Evolutionary conservation across 345 rosid genomes (phyloP), one percentile per base, ranked within the genome.

Genomic region (Zanthoxylum bungeanum): DNA sequence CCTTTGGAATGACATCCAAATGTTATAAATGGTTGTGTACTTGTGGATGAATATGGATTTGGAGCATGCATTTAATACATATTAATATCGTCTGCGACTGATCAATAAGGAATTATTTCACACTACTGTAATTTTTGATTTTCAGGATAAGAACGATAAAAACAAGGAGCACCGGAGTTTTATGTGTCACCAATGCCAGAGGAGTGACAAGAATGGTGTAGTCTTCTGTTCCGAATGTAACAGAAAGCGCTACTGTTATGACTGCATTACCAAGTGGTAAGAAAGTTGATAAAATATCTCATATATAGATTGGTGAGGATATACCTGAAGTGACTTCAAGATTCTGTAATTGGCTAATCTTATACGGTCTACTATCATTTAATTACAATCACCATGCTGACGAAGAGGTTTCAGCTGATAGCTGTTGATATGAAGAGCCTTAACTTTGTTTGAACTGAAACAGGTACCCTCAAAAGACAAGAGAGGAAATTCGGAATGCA

Each of bases 251-350:
- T 85, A 85, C 74, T 85, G 89, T 80, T 73, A 75, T n/a, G 77
- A 80, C 50, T 85, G 89, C 79, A 73, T 85, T 70, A 77, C 83
- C 34, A 81, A 79, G 69, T 85, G 89, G 89, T 85, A 78, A 70
- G 55, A 64, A n/a, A 28, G 37, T 64, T 42, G 51, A 63, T 63
- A 4, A 59, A 59, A 0, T 49, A 12, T 2, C 46, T 44, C 31
- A 64, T 17, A 14, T 44, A 21, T 56, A 3, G 19, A 27, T 36
- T 3, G 1, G 34, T 4, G 36, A 56, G 60, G 36, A 56, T 56
- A 56, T 56, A 5, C 16, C 33, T 56, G 19, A 28, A 56, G 30
- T 31, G 8, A 55, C 59, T 55, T 55, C 24, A 4, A 55, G 5
- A 27, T 27, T 3, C 30, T 4, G 24, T 25, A 55, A 22, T 55